Percentiles rank a stretch among this genome's conserved stretches.
These are phyloP conservation scores for Phytophthora fragariae DNA, from an alignment of 352 stramenopile species.

Conservation along the genomic window DNA sequence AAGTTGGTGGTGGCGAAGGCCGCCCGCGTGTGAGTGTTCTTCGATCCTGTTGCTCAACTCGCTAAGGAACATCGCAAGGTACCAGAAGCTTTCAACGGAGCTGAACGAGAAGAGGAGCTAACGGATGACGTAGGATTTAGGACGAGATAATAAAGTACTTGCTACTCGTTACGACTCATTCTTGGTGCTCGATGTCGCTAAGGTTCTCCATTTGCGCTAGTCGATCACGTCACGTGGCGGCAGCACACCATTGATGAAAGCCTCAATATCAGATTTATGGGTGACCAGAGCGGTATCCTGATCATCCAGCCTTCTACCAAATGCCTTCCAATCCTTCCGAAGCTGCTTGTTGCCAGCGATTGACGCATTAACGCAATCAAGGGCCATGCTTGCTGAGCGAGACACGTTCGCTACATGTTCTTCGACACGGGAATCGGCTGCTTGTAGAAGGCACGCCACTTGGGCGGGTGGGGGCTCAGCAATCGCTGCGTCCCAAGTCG, in stretches of 20 bases:
- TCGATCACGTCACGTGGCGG: neutral
- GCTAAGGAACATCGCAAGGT: slow-evolving; percentile 1
- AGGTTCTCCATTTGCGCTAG: neutral
- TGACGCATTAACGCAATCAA: neutral
- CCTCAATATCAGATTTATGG: neutral
- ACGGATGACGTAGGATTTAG: neutral
- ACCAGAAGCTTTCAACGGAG: neutral
- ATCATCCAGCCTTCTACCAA: neutral
- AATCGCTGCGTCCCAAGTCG: neutral
- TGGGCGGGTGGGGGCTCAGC: neutral
- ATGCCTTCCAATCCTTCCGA: neutral
- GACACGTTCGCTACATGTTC: neutral
- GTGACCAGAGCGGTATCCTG: neutral
- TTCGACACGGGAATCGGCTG: neutral
- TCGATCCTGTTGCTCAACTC: neutral
- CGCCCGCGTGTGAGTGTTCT: no score
- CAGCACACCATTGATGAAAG: neutral
- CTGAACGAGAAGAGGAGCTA: neutral
- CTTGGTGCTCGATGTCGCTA: neutral
- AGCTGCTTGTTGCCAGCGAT: neutral
- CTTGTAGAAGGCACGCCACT: neutral
- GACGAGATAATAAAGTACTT: slow-evolving; percentile 1
- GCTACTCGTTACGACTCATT: neutral
- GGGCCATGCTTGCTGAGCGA: neutral
- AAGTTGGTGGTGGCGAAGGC: no score